Base-by-base conservation (phyloP, 2,329 filamentous ascomycete genomes). In the Cladorrhinum sp. region DNA sequence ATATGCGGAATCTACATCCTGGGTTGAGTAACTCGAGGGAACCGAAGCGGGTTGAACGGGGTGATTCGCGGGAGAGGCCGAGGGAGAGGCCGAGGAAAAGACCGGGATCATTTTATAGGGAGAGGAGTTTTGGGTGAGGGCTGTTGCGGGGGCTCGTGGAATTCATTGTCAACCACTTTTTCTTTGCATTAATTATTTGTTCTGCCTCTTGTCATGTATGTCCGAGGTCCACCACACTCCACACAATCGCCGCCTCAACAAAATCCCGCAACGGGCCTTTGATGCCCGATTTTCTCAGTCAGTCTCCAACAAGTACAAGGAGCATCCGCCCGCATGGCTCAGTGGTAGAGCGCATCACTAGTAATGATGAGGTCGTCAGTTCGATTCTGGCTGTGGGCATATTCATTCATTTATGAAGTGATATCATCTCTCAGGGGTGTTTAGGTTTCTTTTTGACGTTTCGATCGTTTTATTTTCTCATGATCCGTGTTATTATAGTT, bases 1-100 rank as follows among this genome's bases (percentile, higher is more conserved):
- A 69, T 28, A 66, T 69, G 61, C 52, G 61, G 51, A 69, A 69
- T 42, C 49, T 69, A 55, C 64, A 66, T 36, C 63, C 63, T 2
- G 39, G 58, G 12, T 39, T 64, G 59, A 51, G 28, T 23, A 2
- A n/a, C n/a, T n/a, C 14, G 20, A 14, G 26, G n/a, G 8, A 51
- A 20, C 42, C 16, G n/a, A 46, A 21, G n/a, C 42, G n/a, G 5
- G n/a, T 12, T 46, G 42, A 46, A 20, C 42, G n/a, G 12, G 50
- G 51, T 24, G 26, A 42, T 21, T 14, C 42, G 21, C 14, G 56
- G 21, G 42, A 21, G 52, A 36, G 36, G 20, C 33, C 23, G 18
- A 53, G 56, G 21, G 42, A 21, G 52, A 36, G 36, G 20, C 33
- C 23, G 18, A 53, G 24, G 50, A 55, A 50, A 16, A 53, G 53